Percentiles rank a stretch among this genome's conserved stretches.
Evolutionary conservation across 2,329 filamentous ascomycete species (phyloP).

Genomic region (Leptographium radiaticola): DNA sequence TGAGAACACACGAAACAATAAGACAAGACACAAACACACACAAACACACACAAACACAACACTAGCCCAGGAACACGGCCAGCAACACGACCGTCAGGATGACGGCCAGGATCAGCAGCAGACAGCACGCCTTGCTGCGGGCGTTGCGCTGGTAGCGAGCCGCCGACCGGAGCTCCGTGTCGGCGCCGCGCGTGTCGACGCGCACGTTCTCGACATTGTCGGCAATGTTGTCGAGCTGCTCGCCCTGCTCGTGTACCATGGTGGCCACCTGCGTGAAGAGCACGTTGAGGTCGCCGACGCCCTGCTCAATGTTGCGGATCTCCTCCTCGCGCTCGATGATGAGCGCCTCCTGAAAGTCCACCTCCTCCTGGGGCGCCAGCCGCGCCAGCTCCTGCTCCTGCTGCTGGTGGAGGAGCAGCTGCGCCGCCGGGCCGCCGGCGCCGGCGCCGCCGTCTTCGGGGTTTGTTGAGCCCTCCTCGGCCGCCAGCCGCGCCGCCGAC

Average conservation of each 20-base stretch:
- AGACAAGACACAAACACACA: background rate
- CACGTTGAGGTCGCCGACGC: conserved; percentile 89
- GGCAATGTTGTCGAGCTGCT: conserved; percentile 73
- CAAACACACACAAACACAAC: background rate
- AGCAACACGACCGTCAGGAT: conserved; percentile 83
- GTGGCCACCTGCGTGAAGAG: conserved; percentile 96
- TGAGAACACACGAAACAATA: no score
- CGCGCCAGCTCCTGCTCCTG: conserved; percentile 66
- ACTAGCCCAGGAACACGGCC: conserved; percentile 64
- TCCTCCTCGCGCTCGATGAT: conserved; percentile 95
- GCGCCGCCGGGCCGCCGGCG: conserved; percentile 28
- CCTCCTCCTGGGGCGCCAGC: conserved; percentile 81
- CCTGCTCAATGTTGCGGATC: conserved; percentile 95
- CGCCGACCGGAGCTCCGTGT: conserved; percentile 72
- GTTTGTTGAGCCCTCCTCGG: conserved; percentile 42
- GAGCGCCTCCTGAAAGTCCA: conserved; percentile 91
- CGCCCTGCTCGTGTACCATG: conserved; percentile 89
- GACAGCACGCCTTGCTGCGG: conserved; percentile 83
- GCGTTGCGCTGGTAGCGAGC: conserved; percentile 91
- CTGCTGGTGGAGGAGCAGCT: conserved; percentile 45
- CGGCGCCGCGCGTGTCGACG: conserved; percentile 71
- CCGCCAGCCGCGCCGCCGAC: conserved; percentile 65
- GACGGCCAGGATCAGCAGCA: conserved; percentile 76
- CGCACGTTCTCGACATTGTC: conserved; percentile 78
- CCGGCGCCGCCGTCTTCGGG: conserved; percentile 10